Percentiles rank a stretch among this genome's conserved stretches.
Evolutionary conservation across 2,329 filamentous ascomycete species (phyloP).

Genomic region (Hyphodiscus sp.): DNA sequence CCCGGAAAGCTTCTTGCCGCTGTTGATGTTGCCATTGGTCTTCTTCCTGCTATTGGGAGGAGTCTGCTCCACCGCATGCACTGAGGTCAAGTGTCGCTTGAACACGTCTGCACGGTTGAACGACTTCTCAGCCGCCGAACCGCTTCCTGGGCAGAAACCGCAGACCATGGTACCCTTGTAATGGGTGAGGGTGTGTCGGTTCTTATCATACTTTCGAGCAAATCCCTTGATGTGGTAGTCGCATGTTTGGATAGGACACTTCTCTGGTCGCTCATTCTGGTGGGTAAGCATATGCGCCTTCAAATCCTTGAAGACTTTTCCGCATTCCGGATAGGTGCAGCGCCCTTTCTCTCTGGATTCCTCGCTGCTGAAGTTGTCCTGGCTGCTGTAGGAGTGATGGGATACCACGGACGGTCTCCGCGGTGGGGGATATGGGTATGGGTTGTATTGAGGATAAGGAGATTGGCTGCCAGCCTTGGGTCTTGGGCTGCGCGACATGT

Average conservation of each 20-base stretch:
- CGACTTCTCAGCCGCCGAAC: conserved; percentile 83
- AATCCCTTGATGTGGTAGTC: conserved; percentile 94
- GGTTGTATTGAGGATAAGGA: conserved; percentile 25
- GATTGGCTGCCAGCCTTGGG: conserved; percentile 27
- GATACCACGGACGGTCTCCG: conserved; percentile 24
- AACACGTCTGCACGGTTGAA: conserved; percentile 97
- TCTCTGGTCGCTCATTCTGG: conserved; percentile 86
- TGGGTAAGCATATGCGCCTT: conserved; percentile 96
- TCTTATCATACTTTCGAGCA: conserved; percentile 96
- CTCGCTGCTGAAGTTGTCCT: conserved; percentile 28
- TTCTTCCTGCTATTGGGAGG: conserved; percentile 83
- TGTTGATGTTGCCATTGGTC: conserved; percentile 33
- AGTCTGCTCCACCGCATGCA: conserved; percentile 91
- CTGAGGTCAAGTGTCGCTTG: conserved; percentile 88
- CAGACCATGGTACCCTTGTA: conserved; percentile 99
- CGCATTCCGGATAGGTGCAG: conserved; percentile 52
- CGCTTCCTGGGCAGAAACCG: conserved; percentile 86
- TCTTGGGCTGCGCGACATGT: conserved; percentile 25
- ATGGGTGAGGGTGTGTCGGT: conserved; percentile 89
- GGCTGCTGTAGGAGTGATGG: conserved; percentile 25
- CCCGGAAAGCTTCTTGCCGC: conserved; percentile 52
- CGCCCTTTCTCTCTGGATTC: conserved; percentile 31
- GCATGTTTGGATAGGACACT: conserved; percentile 89
- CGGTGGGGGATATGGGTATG: conserved; percentile 26
- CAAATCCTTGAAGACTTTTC: conserved; percentile 55